phyloP scores from a whole-genome alignment of 345 rosid genomes.

The Moringa oleifera region DNA sequence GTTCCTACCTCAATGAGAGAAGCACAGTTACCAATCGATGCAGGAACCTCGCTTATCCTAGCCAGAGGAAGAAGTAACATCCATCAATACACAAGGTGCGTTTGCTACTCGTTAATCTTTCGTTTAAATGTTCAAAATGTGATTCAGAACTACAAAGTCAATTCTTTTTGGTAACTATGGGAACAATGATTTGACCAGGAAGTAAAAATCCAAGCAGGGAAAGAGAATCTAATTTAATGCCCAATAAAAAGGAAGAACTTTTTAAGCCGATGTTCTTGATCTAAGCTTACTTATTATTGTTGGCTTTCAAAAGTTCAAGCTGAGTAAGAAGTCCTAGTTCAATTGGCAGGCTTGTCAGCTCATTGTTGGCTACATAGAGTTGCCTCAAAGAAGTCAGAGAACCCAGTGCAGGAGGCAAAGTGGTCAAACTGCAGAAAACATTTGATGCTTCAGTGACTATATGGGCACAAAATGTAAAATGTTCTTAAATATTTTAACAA shows the following conservation, averaged over 20 bases:
- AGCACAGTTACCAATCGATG: slow-evolving; percentile 44
- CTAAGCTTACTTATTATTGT: slow-evolving; percentile 58
- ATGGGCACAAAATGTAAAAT: neutral
- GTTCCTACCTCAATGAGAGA: slow-evolving; percentile 63
- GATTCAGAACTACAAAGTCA: too few relatives aligned
- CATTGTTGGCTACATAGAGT: slow-evolving; percentile 62
- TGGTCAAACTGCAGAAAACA: slow-evolving; percentile 53
- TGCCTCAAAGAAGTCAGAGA: slow-evolving; percentile 56
- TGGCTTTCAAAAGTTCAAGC: slow-evolving; percentile 75
- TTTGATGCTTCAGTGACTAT: neutral
- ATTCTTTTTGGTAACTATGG: too few relatives aligned
- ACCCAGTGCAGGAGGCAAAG: slow-evolving; percentile 57
- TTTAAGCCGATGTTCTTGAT: neutral
- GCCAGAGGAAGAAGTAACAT: slow-evolving; percentile 13
- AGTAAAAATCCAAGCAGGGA: neutral
- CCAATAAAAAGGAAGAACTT: neutral
- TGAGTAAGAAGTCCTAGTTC: slow-evolving; percentile 60
- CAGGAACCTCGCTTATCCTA: slow-evolving; percentile 56
- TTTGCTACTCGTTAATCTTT: too few relatives aligned
- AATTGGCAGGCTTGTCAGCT: slow-evolving; percentile 56
- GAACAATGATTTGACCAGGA: too few relatives aligned
- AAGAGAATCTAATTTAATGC: neutral
- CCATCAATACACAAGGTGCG: slow-evolving; percentile 3
- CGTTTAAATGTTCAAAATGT: too few relatives aligned
- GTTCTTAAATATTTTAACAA: neutral